Percentiles rank a stretch among this genome's conserved stretches.
phyloP scores from a whole-genome alignment of 768 basidiomycete genomes.

The Lactifluus subvellereus region DNA sequence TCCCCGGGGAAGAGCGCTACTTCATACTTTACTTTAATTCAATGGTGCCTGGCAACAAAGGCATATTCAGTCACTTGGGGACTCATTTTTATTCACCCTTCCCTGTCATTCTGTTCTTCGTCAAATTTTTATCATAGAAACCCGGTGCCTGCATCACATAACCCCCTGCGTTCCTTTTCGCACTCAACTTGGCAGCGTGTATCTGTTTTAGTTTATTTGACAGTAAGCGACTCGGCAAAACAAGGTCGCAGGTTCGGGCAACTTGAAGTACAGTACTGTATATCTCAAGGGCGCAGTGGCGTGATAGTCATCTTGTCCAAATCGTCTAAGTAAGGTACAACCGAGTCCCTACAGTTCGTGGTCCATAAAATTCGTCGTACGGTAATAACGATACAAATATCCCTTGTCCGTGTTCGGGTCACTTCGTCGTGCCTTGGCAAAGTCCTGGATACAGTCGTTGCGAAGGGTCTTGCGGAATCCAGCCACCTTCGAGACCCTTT shows the following conservation, averaged over 20 bases:
- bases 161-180: neutral
- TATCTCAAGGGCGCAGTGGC: neutral
- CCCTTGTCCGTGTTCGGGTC: neutral
- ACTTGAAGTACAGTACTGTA: neutral
- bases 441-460: slow-evolving; percentile 58
- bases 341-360: neutral
- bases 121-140: neutral
- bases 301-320: neutral
- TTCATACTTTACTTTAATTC: no score
- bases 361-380: neutral
- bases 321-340: neutral
- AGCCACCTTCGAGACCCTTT: slow-evolving; percentile 66
- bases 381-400: neutral
- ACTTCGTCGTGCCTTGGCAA: slow-evolving; percentile 32
- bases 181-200: neutral
- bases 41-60: no score
- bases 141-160: neutral
- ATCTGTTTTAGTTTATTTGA: no score
- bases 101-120: neutral
- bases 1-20: no score
- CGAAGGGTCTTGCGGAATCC: slow-evolving; percentile 70
- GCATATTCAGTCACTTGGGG: no score
- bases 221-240: neutral
- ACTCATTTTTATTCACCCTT: no score
- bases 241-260: neutral